Percentiles rank a stretch among this genome's conserved stretches.
Conservation (phyloP, 177 flowering plant species). For the Telopea speciosissima region DNA sequence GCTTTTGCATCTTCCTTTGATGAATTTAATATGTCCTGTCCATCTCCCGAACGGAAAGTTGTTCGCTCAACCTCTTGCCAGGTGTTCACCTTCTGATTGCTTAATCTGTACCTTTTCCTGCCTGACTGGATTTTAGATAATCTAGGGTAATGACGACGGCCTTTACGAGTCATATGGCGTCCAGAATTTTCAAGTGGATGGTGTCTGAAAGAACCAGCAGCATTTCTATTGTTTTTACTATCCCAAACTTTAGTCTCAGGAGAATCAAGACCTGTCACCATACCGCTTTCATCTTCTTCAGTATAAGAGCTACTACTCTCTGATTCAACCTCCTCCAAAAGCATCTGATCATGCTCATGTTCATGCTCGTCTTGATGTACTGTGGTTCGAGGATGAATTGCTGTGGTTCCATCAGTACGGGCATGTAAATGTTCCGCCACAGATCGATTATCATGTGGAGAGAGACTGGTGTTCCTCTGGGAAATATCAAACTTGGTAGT, state of each 20-base stretch:
- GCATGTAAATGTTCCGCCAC: constrained; percentile 6
- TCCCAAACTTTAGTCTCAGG: constrained; percentile 98
- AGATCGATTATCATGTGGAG: constrained; percentile 17
- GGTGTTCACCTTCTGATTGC: constrained; percentile 36
- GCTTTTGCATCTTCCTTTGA: constrained; percentile 32
- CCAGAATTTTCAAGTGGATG: constrained; percentile 90
- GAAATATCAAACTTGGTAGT: constrained; percentile 17
- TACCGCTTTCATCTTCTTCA: constrained; percentile 67
- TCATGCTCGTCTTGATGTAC: constrained; percentile 31
- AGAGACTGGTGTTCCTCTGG: constrained; percentile 9
- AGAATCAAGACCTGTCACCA: constrained; percentile 76
- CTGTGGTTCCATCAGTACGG: constrained; percentile 14
- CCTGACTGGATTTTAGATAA: constrained; percentile 37
- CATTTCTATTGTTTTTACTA: constrained; percentile 63
- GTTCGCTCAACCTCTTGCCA: constrained; percentile 94
- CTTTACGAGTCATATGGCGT: constrained; percentile 36
- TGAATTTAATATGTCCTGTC: constrained; percentile 59
- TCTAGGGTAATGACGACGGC: constrained; percentile 31
- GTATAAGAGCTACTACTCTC: constrained; percentile 51
- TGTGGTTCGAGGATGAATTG: constrained; percentile 12
- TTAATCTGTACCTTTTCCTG: constrained; percentile 57
- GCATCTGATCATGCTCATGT: constrained; percentile 27
- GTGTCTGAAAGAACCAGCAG: constrained; percentile 49
- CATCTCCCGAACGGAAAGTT: constrained; percentile 75
- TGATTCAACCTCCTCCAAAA: constrained; percentile 45